Evolutionary conservation across 768 basidiomycete genomes (phyloP), one percentile per base, ranked within the genome.

Genomic region (Lactarius evosmus): DNA sequence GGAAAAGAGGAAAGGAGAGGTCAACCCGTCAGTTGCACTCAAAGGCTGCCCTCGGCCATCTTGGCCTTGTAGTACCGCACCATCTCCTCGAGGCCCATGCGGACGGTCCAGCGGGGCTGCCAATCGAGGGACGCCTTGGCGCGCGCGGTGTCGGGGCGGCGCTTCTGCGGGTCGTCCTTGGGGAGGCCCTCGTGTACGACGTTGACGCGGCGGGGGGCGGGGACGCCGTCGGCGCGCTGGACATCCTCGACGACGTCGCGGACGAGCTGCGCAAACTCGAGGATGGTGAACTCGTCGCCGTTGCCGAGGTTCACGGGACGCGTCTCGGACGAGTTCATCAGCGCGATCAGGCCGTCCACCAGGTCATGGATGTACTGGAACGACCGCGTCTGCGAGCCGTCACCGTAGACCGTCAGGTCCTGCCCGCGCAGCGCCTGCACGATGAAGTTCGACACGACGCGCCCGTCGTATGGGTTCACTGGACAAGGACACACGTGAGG

Each of bases 321-420:
- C 59, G 90, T 83, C 77, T 97, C 94, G 72, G 85, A 78, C 19
- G 94, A 94, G 81, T 95, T 97, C 97, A 99, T 99, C 69, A 95
- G 81, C 25, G 86, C 84, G 73, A 95, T 95, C 61, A 95, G 78
- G 49, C 96, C 97, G 73, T 98, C 95, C 72, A 96, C 82, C 67
- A 99, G 85, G 75, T 99, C 97, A 79, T 99, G 97, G 64, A 99
- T 88, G 78, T 96, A 99, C 78, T 96, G 95, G 85, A 96, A 95
- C 14, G 95, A 96, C 64, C 94, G 90, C 25, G 94, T 95, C 79
- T 96, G 94, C 50, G 77, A 85, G 68, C 94, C 94, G 73, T 98
- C 94, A 57, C 95, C 93, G 73, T 95, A 96, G 51, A 98, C 93
- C 53, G 95, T 98, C 83, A 99, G 89, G 76, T 98, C 92, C 76